Conservation (phyloP, 768 basidiomycete species). For the Clitopilus passeckerianus region DNA sequence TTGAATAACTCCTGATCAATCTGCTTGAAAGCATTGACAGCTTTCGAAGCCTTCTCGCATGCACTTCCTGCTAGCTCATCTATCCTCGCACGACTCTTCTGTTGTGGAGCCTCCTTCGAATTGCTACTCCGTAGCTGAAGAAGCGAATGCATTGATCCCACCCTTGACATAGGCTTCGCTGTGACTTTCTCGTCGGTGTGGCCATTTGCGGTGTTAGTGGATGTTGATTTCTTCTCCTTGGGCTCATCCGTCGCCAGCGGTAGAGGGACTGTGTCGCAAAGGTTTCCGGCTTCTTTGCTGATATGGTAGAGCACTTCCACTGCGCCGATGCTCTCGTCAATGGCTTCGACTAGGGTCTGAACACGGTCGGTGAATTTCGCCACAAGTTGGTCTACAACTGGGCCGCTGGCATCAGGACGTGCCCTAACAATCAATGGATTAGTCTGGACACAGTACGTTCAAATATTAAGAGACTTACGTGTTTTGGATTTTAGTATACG, state of each 20-base stretch:
- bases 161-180: not conserved
- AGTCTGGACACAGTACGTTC: not conserved
- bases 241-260: not conserved
- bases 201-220: not conserved
- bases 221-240: not conserved
- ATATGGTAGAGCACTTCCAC: slow-evolving; percentile 11
- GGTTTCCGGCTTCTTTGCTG: slow-evolving; percentile 4
- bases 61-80: slow-evolving; percentile 21
- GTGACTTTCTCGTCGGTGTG: not conserved
- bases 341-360: slow-evolving; percentile 11
- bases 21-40: slow-evolving; percentile 21
- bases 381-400: slow-evolving; percentile 7
- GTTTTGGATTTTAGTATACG: slow-evolving; percentile 25
- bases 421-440: slow-evolving; percentile 5
- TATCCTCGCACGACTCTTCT: slow-evolving; percentile 11
- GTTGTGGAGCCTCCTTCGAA: not conserved
- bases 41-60: slow-evolving; percentile 18
- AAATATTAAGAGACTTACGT: slow-evolving; percentile 14
- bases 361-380: slow-evolving; percentile 5
- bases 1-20: slow-evolving; percentile 32
- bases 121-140: not conserved
- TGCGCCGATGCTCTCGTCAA: slow-evolving; percentile 13
- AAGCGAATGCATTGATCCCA: not conserved
- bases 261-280: not conserved
- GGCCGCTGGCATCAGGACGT: slow-evolving; percentile 11